These are phyloP conservation scores for Boletus subparvulus DNA, from an alignment of 768 basidiomycete species.

Conservation along the genomic window DNA sequence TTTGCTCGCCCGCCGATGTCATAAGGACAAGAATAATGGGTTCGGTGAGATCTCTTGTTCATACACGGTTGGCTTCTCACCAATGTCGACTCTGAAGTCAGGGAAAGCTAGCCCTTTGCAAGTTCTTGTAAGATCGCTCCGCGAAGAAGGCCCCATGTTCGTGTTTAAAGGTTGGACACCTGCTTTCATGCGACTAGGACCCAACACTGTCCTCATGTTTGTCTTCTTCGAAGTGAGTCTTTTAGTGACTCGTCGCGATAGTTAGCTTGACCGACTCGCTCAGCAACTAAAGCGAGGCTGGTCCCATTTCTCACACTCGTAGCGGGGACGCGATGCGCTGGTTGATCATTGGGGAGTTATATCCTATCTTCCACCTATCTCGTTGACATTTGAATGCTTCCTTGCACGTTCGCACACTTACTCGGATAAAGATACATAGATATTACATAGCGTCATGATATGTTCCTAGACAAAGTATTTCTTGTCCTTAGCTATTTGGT, in stretches of 20 bases:
- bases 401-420: not conserved
- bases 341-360: not conserved
- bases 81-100: slow-evolving; percentile 41
- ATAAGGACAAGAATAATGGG: slow-evolving; percentile 77
- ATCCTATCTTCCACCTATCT: not conserved
- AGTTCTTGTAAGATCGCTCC: slow-evolving; percentile 58
- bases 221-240: slow-evolving; percentile 76
- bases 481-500: slow-evolving; percentile 1
- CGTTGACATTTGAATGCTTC: slow-evolving; percentile 5
- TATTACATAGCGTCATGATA: slow-evolving; percentile 5
- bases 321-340: not conserved
- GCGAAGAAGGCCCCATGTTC: slow-evolving; percentile 73
- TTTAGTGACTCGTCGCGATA: not conserved
- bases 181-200: slow-evolving; percentile 79
- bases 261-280: slow-evolving; percentile 7
- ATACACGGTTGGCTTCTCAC: not conserved
- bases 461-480: slow-evolving; percentile 7
- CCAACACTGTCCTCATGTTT: slow-evolving; percentile 82
- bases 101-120: slow-evolving; percentile 47
- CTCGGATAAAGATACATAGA: slow-evolving; percentile 8
- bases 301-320: slow-evolving; percentile 25
- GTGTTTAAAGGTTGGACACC: slow-evolving; percentile 91
- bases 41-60: slow-evolving; percentile 45
- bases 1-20: slow-evolving; percentile 79
- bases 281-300: slow-evolving; percentile 75